Evolutionary conservation across 2,329 filamentous ascomycete genomes (phyloP).

Genomic region (Whalleya microplaca): DNA sequence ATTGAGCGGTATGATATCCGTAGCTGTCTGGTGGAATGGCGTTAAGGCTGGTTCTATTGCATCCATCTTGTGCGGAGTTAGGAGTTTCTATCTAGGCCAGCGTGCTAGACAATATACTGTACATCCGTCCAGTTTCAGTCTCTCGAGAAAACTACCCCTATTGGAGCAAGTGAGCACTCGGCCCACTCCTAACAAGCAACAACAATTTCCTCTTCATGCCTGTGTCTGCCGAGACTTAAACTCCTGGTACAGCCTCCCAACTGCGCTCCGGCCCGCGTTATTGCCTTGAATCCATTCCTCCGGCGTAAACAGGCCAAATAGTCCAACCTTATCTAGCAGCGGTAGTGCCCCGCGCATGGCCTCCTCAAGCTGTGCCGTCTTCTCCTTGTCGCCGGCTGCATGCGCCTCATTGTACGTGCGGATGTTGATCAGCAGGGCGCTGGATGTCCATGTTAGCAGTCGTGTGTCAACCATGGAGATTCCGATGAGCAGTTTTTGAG

Average conservation of each 20-base stretch:
- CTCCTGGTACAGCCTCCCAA: constrained; percentile 29
- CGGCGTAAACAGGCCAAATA: constrained; percentile 34
- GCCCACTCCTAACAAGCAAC: background rate
- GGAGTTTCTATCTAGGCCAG: constrained; percentile 15
- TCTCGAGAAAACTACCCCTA: background rate
- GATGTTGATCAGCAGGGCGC: constrained; percentile 34
- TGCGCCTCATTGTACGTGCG: constrained; percentile 31
- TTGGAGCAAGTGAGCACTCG: background rate
- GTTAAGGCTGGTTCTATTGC: constrained; percentile 12
- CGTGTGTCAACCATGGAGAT: background rate
- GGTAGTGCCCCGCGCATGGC: constrained; percentile 29
- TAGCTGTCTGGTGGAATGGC: constrained; percentile 11
- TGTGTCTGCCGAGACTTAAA: constrained; percentile 20
- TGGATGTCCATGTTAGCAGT: constrained; percentile 1
- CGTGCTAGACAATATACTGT: background rate
- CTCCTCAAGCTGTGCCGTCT: constrained; percentile 19
- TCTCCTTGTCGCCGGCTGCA: constrained; percentile 22
- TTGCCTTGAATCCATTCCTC: constrained; percentile 32
- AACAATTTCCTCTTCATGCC: background rate
- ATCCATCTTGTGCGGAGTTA: constrained; percentile 21
- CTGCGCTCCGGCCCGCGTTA: constrained; percentile 30
- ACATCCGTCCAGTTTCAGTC: background rate
- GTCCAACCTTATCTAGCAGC: constrained; percentile 30
- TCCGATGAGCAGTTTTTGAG: background rate
- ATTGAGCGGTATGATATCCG: constrained; percentile 20